Percentiles rank a stretch among this genome's conserved stretches.
Evolutionary conservation across 345 rosid species (phyloP).

Genomic region (Brassica carinata): DNA sequence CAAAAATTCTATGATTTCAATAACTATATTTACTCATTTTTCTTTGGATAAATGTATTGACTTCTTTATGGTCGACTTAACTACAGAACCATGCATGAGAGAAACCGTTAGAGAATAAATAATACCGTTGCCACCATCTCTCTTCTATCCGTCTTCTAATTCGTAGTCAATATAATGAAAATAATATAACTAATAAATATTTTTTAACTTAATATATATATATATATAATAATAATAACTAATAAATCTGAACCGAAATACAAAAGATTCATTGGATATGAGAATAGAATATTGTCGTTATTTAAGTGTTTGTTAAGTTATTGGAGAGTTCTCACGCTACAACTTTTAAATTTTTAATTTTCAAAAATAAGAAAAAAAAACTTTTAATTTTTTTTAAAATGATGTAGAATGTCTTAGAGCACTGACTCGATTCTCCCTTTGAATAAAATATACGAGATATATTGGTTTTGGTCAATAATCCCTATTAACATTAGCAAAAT

Average conservation of each 20-base stretch:
- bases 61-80: neutral
- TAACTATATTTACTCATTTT: neutral
- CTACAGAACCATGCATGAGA: conserved; percentile 17
- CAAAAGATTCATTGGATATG: neutral
- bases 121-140: conserved; percentile 4
- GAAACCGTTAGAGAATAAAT: neutral
- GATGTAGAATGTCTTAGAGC: neutral
- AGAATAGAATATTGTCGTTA: neutral
- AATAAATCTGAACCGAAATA: neutral
- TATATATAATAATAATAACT: neutral
- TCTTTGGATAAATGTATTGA: neutral
- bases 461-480: neutral
- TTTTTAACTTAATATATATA: too few relatives aligned
- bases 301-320: neutral
- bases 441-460: neutral
- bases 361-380: too few relatives aligned
- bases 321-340: neutral
- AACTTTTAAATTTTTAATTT: too few relatives aligned
- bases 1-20: neutral
- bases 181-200: too few relatives aligned
- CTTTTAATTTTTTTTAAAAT: too few relatives aligned
- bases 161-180: too few relatives aligned
- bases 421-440: neutral
- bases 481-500: neutral
- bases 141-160: neutral